phyloP scores from a whole-genome alignment of 2,329 filamentous ascomycete genomes.

The Fusarium sp. region DNA sequence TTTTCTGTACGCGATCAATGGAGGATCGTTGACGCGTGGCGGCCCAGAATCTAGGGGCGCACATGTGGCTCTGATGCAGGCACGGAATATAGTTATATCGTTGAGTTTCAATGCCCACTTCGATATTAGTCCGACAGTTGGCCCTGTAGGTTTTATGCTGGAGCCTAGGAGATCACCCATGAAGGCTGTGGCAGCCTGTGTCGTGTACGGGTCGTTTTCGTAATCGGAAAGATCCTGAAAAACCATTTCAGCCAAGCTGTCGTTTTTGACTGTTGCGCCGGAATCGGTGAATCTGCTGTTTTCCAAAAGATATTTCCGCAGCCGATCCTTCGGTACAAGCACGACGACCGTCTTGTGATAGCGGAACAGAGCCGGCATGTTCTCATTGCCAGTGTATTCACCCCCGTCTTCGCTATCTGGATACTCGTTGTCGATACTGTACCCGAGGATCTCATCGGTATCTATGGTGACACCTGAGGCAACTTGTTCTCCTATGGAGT shows the following conservation, averaged over 20 bases:
- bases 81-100: background rate
- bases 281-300: rapidly evolving
- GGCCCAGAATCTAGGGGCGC: background rate
- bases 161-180: background rate
- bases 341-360: conserved; percentile 18
- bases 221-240: conserved; percentile 5
- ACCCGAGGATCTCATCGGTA: conserved; percentile 4
- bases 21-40: rapidly evolving
- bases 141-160: background rate
- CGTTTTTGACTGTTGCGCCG: background rate
- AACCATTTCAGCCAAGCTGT: conserved; percentile 6
- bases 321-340: conserved; percentile 3
- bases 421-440: background rate
- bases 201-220: background rate
- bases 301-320: background rate
- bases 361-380: background rate
- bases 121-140: background rate
- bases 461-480: background rate
- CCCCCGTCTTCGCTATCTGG: conserved; percentile 8
- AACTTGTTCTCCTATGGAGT: background rate
- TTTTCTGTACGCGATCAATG: background rate
- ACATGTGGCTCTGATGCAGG: background rate
- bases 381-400: conserved; percentile 7
- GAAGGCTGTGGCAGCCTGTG: background rate
- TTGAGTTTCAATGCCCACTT: conserved; percentile 19